phyloP scores from a whole-genome alignment of 805 yeast genomes.

The Clavispora phyllophila region DNA sequence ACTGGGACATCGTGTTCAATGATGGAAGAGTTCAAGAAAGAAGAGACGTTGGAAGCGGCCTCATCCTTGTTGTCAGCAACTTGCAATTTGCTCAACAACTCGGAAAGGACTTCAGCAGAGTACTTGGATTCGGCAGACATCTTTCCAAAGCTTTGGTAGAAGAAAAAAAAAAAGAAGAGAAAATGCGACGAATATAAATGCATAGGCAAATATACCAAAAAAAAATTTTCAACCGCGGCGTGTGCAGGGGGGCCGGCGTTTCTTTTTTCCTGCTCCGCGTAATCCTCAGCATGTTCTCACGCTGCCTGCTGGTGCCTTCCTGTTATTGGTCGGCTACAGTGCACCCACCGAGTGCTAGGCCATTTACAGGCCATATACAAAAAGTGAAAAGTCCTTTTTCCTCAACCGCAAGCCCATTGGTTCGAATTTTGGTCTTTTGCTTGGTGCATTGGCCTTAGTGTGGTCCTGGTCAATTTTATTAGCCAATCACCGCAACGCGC shows the following conservation, averaged over 20 bases:
- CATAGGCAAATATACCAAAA: conserved; percentile 12
- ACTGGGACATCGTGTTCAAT: conserved; percentile 98
- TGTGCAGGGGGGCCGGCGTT: conserved; percentile 12
- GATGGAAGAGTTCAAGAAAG: conserved; percentile 93
- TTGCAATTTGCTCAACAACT: conserved; percentile 87
- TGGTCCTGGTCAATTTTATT: background rate
- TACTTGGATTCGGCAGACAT: conserved; percentile 58
- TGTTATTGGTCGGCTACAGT: background rate
- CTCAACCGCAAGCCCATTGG: background rate
- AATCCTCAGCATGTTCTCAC: background rate
- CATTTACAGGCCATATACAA: background rate
- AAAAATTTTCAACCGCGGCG: conserved; percentile 10
- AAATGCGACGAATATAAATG: conserved; percentile 8
- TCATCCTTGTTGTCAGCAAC: conserved; percentile 86
- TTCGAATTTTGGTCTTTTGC: no score
- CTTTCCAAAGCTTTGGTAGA: conserved; percentile 22
- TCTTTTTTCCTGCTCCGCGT: conserved; percentile 7
- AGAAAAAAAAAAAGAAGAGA: conserved; percentile 11
- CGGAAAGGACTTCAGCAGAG: conserved; percentile 79
- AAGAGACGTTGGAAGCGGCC: conserved; percentile 85
- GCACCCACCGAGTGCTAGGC: background rate
- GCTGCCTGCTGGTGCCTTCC: background rate
- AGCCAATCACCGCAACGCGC: background rate
- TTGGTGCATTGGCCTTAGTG: no score
- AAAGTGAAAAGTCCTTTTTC: background rate